Evolutionary conservation across 805 yeast genomes (phyloP).

Genomic region (Pichia sporocuriosa): DNA sequence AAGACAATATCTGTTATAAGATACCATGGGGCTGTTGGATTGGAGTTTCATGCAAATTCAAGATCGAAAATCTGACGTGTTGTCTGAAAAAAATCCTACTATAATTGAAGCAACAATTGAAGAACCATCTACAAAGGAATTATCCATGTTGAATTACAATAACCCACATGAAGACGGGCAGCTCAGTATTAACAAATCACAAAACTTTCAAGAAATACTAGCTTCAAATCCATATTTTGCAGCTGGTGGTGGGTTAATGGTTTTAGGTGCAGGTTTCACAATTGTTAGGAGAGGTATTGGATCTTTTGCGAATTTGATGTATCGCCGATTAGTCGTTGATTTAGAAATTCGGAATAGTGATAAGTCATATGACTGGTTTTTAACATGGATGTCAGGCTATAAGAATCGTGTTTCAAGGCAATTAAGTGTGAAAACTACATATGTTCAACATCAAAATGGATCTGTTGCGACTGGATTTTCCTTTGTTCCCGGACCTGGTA

Average conservation of each 20-base stretch:
- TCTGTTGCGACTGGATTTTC: constrained; percentile 80
- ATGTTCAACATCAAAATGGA: constrained; percentile 86
- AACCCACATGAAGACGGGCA: constrained; percentile 3
- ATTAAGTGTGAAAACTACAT: constrained; percentile 82
- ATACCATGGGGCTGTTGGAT: constrained; percentile 6
- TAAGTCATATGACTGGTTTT: constrained; percentile 88
- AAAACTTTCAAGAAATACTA: constrained; percentile 34
- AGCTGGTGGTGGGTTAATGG: constrained; percentile 97
- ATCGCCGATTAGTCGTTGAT: constrained; percentile 82
- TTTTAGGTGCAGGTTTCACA: constrained; percentile 85
- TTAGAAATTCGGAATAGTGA: constrained; percentile 90
- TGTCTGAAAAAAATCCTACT: not conserved
- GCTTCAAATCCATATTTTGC: constrained; percentile 84
- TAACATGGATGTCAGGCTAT: constrained; percentile 90
- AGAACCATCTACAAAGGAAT: constrained; percentile 30
- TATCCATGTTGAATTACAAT: constrained; percentile 37
- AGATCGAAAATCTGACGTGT: not conserved
- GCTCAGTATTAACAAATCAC: not conserved
- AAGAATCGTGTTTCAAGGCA: constrained; percentile 75
- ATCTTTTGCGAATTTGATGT: constrained; percentile 57
- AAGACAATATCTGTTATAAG: no score
- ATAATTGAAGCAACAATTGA: constrained; percentile 11
- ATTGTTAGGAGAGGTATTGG: constrained; percentile 63
- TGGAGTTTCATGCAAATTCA: constrained; percentile 1
- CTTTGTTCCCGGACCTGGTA: constrained; percentile 96